Base-by-base conservation (phyloP, 2,329 filamentous ascomycete genomes). In the Phaeosphaeriaceae sp. region DNA sequence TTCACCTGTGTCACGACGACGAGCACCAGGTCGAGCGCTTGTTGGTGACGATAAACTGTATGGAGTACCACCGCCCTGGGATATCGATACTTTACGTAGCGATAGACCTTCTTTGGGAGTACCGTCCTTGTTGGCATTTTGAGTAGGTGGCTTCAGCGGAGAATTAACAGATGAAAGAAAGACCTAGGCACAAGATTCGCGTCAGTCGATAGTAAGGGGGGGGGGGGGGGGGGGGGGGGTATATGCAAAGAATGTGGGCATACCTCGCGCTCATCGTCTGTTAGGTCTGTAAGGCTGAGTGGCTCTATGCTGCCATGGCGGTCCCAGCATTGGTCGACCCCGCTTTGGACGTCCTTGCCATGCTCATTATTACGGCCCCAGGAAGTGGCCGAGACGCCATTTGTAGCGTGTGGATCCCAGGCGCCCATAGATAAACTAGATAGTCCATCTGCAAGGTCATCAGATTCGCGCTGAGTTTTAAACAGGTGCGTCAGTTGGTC, bases 301-400 rank as follows among this genome's bases (percentile, higher is more conserved):
- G 92, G 91, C 56, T 84, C 82, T 36, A 85, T 81, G 44, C 82
- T 81, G 18, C 89, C 91, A 51, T 82, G 81, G 50, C 83, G 76
- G 67, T 96, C 90, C 94, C 93, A 99, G 73, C 92, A 97, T 34
- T 93, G 84, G 55, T 94, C 91, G n/a, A 92, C 90, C 36, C 93
- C 92, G 66, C 89, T 85, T 50, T 86, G 86, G 55, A 82, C 79
- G 56, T 88, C 85, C 69, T 91, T 88, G 50, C 82, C 64, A 40
- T 75, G 83, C 58, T 97, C 92, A 50, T 84, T 83, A 60, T 80
- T 82, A 72, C 92, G 91, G 42, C 89, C 89, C 91, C 91, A 96
- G 45, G 84, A 83, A 20, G 71, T 68, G 40, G 65, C 78, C 65
- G 73, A 81, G 65, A 69, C 64, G 26, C 87, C 86, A 61, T 91